phyloP scores from a whole-genome alignment of 2,329 filamentous ascomycete species.

The Berkeleyomyces rouxiae region DNA sequence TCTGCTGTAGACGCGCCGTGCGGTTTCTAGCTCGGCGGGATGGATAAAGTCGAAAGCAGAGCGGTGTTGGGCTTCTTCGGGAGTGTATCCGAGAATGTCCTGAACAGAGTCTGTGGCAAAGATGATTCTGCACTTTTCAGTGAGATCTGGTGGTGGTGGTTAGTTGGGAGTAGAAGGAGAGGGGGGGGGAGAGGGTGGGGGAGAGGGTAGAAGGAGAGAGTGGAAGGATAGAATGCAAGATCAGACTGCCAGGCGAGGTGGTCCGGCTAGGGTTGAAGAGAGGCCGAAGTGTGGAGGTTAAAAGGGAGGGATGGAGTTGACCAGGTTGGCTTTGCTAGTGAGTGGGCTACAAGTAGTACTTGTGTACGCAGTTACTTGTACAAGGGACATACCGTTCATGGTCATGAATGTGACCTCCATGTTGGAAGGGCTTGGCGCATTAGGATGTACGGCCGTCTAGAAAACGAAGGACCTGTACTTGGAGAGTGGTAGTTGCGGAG shows the following conservation, averaged over 20 bases:
- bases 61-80: constrained; percentile 56
- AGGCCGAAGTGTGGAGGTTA: neutral
- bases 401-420: constrained; percentile 87
- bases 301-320: neutral
- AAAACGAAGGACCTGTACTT: neutral
- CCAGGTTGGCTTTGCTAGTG: neutral
- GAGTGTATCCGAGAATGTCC: constrained; percentile 67
- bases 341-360: neutral
- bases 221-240: constrained; percentile 13
- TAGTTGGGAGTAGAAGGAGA: neutral
- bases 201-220: constrained; percentile 1
- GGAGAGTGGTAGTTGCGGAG: neutral
- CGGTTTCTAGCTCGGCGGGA: constrained; percentile 61
- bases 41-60: constrained; percentile 81
- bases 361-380: neutral
- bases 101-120: constrained; percentile 72
- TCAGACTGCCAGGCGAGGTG: too few species aligned
- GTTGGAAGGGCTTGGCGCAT: constrained; percentile 15
- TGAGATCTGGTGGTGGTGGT: constrained; percentile 39
- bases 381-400: constrained; percentile 48
- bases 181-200: constrained; percentile 7
- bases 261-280: neutral
- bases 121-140: constrained; percentile 58
- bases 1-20: constrained; percentile 53
- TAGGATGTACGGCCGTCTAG: neutral